A percentile compares a stretch with the other conserved stretches of the same genome.
phyloP scores from a whole-genome alignment of 83 land plant genomes.

The Thuja plicata region DNA sequence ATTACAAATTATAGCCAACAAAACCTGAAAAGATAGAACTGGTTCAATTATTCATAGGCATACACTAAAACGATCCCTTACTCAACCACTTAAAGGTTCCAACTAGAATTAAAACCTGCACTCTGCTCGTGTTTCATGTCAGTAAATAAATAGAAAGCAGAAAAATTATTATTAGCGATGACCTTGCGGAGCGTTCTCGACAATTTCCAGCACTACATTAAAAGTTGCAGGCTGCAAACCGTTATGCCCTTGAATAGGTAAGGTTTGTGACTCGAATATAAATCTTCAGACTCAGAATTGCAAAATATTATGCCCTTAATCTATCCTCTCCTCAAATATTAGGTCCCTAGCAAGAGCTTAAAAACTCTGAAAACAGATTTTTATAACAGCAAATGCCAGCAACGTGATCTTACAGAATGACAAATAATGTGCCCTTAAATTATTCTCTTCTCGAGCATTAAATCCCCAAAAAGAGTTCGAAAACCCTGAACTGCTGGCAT shows the following conservation, averaged over 20 bases:
- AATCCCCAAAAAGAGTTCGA: too few relatives aligned
- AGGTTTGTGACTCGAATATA: neutral
- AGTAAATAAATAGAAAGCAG: neutral
- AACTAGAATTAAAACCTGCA: neutral
- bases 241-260: neutral
- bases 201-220: too few relatives aligned
- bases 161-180: neutral
- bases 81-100: neutral
- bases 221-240: neutral
- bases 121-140: neutral
- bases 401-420: neutral
- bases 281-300: neutral
- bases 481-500: too few relatives aligned
- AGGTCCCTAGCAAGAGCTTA: neutral
- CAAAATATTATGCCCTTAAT: neutral
- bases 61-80: neutral
- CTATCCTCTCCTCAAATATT: neutral
- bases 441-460: too few relatives aligned
- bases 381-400: neutral
- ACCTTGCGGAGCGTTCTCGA: neutral
- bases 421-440: too few relatives aligned
- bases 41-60: neutral
- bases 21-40: too few relatives aligned
- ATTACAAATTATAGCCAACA: too few relatives aligned
- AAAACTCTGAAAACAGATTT: neutral